Percentiles rank a stretch among this genome's conserved stretches.
phyloP scores from a whole-genome alignment of 2,329 filamentous ascomycete genomes.

The Orbilia blumenaviensis region DNA sequence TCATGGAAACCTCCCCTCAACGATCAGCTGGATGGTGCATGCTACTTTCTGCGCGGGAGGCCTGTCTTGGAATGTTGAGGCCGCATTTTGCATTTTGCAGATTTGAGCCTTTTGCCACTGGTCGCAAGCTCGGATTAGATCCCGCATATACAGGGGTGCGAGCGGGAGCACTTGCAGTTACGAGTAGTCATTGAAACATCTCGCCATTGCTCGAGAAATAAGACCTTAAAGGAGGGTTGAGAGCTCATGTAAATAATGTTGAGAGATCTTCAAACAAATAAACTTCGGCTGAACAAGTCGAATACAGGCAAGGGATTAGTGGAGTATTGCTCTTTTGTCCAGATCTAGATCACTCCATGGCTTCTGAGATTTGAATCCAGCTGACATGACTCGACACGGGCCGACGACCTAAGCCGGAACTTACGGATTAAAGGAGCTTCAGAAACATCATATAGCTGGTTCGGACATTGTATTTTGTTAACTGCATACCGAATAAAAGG shows the following conservation, averaged over 20 bases:
- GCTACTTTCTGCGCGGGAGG: slow-evolving; percentile 7
- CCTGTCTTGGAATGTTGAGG: slow-evolving; percentile 30
- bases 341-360: background rate
- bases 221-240: background rate
- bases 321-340: background rate
- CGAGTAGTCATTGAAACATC: background rate
- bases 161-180: background rate
- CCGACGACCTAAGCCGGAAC: background rate
- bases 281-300: background rate
- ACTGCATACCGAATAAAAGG: background rate
- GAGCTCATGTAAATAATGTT: slow-evolving; percentile 1
- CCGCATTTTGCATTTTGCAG: slow-evolving; percentile 11
- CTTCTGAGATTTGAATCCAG: background rate
- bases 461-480: background rate
- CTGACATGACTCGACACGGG: background rate
- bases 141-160: background rate
- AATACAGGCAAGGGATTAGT: background rate
- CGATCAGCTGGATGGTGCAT: slow-evolving; percentile 38
- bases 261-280: background rate
- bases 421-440: background rate
- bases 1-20: background rate
- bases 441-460: background rate
- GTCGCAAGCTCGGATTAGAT: slow-evolving; percentile 14
- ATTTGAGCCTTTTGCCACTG: slow-evolving; percentile 17
- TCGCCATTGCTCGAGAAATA: background rate